Conservation (phyloP, 2,329 filamentous ascomycete genomes). For the Colletotrichum sp. region DNA sequence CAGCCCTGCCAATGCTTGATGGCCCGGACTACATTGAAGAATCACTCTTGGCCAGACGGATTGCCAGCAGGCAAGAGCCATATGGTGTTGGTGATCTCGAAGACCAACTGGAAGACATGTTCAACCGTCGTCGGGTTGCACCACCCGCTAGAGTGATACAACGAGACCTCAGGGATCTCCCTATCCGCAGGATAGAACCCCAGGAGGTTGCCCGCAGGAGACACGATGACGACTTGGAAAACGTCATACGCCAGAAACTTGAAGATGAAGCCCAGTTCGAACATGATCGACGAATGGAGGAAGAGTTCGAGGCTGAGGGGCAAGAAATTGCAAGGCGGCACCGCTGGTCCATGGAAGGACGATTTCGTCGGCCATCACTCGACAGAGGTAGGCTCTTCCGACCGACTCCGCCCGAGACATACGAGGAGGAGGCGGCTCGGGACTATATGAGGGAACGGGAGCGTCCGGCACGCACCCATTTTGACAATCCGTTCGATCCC, state of each 20-base stretch:
- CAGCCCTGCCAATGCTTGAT: background rate
- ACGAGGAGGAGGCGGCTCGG: slow-evolving; percentile 11
- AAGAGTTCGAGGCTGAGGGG: background rate
- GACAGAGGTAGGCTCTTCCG: background rate
- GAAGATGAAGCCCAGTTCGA: background rate
- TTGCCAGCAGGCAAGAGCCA: background rate
- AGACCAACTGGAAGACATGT: background rate
- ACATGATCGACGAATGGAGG: background rate
- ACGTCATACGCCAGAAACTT: background rate
- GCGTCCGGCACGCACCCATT: background rate
- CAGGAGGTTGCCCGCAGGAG: slow-evolving; percentile 11
- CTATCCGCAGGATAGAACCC: background rate
- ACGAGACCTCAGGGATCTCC: background rate
- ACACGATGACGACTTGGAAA: slow-evolving; percentile 14
- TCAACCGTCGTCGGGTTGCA: background rate
- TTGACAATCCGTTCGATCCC: slow-evolving; percentile 18
- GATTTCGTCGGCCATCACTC: slow-evolving; percentile 12
- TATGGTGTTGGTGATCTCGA: background rate
- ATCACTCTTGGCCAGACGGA: background rate
- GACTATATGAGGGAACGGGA: slow-evolving; percentile 3
- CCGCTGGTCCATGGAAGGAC: background rate
- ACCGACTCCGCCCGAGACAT: background rate
- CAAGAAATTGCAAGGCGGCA: background rate
- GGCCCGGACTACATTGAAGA: background rate
- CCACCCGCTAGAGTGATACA: slow-evolving; percentile 7